A percentile compares a stretch with the other conserved stretches of the same genome.
Evolutionary conservation across 352 stramenopile species (phyloP).

Genomic region (Achlya hypogyna): DNA sequence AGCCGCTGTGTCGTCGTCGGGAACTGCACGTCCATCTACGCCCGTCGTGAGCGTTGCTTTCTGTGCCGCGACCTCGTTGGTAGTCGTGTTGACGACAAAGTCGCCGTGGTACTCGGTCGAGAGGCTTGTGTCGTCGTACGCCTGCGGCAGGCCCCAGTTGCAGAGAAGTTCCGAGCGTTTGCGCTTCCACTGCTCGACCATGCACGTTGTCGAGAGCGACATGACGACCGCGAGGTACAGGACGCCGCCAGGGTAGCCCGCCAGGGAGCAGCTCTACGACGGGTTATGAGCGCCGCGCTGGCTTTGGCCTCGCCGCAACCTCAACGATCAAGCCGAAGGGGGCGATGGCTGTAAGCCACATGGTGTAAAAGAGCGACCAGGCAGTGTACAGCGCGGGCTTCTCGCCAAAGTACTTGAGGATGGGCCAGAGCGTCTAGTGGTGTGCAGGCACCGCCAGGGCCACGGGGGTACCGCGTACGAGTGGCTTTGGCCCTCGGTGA

Average conservation of each 20-base stretch:
- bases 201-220: slow-evolving; percentile 72
- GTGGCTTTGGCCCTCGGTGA: slow-evolving; percentile 46
- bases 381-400: slow-evolving; percentile 77
- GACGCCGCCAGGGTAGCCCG: background rate
- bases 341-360: slow-evolving; percentile 55
- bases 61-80: background rate
- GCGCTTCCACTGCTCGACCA: slow-evolving; percentile 87
- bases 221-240: slow-evolving; percentile 60
- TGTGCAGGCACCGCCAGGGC: background rate
- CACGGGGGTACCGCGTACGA: slow-evolving; percentile 31
- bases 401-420: slow-evolving; percentile 75
- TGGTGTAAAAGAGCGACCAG: slow-evolving; percentile 64
- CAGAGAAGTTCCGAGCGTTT: slow-evolving; percentile 72
- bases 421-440: slow-evolving; percentile 54
- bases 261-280: background rate
- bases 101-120: slow-evolving; percentile 53
- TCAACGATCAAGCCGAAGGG: slow-evolving; percentile 22
- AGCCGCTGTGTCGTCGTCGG: slow-evolving; percentile 47
- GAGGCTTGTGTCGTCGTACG: slow-evolving; percentile 44
- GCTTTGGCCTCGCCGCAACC: too few relatives aligned
- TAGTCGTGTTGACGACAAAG: slow-evolving; percentile 45
- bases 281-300: background rate
- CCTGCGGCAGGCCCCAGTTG: slow-evolving; percentile 63
- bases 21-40: slow-evolving; percentile 46
- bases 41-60: too few relatives aligned